Percentiles rank a stretch among this genome's conserved stretches.
These are phyloP conservation scores for Cyclotella atomus DNA, from an alignment of 108 stramenopile genomes.

Conservation along the genomic window DNA sequence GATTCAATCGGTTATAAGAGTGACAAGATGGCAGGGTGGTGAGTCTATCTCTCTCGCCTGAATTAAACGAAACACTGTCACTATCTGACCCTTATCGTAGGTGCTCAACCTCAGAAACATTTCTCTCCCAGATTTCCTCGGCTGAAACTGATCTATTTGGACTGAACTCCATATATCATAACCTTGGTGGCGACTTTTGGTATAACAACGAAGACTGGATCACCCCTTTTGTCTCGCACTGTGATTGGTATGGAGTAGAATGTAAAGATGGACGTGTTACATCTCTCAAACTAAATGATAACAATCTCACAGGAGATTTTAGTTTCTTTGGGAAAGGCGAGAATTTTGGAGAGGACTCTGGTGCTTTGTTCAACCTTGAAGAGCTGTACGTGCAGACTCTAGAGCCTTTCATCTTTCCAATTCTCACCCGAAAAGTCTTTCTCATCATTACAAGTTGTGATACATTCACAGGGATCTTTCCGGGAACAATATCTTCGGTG, in stretches of 20 bases:
- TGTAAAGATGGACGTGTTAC: constrained; percentile 24
- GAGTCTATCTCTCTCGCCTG: too few species aligned
- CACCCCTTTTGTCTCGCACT: not conserved
- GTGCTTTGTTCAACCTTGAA: constrained; percentile 7
- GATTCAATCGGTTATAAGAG: not conserved
- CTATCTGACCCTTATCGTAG: too few species aligned
- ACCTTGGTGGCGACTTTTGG: constrained; percentile 13
- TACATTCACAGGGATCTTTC: constrained; percentile 18
- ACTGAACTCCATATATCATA: not conserved
- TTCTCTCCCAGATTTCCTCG: not conserved
- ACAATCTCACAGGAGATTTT: constrained; percentile 26
- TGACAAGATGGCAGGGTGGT: not conserved
- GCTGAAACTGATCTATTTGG: not conserved
- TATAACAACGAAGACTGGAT: constrained; percentile 20
- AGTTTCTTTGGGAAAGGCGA: not conserved
- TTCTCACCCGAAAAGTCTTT: not conserved
- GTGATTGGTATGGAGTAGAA: constrained; percentile 22
- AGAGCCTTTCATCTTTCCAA: not conserved
- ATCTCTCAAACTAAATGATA: constrained; percentile 13
- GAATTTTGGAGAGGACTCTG: not conserved
- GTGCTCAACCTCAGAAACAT: not conserved
- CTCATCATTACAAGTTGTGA: not conserved
- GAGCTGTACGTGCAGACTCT: not conserved
- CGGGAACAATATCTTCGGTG: constrained; percentile 17
- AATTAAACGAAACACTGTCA: too few species aligned